phyloP scores from a whole-genome alignment of 73 alveolate genomes.

The Paramecium tetraurelia region DNA sequence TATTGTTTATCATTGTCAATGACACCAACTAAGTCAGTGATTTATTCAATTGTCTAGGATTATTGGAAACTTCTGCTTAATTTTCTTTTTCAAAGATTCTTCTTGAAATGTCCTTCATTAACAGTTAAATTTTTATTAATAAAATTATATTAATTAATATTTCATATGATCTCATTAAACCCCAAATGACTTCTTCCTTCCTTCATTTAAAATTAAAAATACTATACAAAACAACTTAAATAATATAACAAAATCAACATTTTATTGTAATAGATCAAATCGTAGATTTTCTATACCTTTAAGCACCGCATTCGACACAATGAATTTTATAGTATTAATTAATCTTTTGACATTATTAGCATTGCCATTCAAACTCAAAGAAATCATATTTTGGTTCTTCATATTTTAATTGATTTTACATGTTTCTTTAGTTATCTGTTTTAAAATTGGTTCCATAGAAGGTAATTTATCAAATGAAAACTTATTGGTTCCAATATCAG shows the following conservation, averaged over 20 bases:
- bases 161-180: neutral
- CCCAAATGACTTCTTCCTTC: neutral
- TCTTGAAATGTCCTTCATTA: slow-evolving; percentile 40
- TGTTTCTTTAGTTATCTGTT: neutral
- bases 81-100: slow-evolving; percentile 41
- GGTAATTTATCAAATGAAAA: slow-evolving; percentile 30
- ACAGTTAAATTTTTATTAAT: neutral
- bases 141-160: neutral
- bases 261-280: neutral
- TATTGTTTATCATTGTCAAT: neutral
- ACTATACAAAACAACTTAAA: neutral
- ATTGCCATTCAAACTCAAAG: slow-evolving; percentile 35
- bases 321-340: slow-evolving; percentile 6
- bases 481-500: neutral
- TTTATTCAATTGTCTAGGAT: neutral
- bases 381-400: neutral
- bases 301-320: neutral
- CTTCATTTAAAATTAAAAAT: neutral
- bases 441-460: neutral
- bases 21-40: neutral
- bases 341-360: neutral
- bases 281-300: slow-evolving; percentile 8
- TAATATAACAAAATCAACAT: neutral
- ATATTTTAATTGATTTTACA: neutral
- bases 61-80: slow-evolving; percentile 24